Base-by-base conservation (phyloP, 495 filamentous ascomycete genomes). In the Tuber microsphaerosporum region DNA sequence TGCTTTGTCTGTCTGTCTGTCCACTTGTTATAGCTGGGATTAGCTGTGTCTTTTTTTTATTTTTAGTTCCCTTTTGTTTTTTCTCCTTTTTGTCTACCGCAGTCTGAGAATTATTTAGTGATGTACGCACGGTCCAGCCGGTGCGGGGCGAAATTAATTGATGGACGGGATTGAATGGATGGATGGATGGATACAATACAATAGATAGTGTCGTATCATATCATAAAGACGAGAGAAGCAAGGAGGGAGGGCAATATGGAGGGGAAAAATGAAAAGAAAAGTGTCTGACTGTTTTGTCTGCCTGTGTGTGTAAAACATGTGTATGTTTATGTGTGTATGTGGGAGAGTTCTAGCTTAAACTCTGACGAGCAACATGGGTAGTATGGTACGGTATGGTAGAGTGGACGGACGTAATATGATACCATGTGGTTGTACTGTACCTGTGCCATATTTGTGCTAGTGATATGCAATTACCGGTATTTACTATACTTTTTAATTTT, bases 401-500 rank as follows among this genome's bases (percentile, higher is more conserved):
- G 56, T 34, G 14, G 31, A 65, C 4, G n/a, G 56, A 12, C 26
- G n/a, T 65, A 65, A 34, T 34, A 17, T 65, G 56, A 34, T 65
- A 17, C 26, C 12, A n/a, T 34, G 44, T 65, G 14, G 26, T 65
- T 26, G 31, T 16, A 3, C 14, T 31, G n/a, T n/a, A n/a, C 34
- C 34, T 26, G 51, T 61, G 14, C 9, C 51, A 61, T 61, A 61
- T 12, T 26, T n/a, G 51, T 14, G n/a, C 51, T n/a, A n/a, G 51
- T 31, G 3, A 8, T 61, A 61, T 26, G 31, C n/a, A 31, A 61
- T 10, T 73, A 48, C n/a, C n/a, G n/a, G n/a, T n/a, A n/a, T 43
- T 70, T 56, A 41, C 17, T 48, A 69, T 73, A 69, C 44, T 71
- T 79, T 79, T 79, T 79, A 41, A 41, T 41, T 6, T 79, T 34